A percentile compares a stretch with the other conserved stretches of the same genome.
Conservation (phyloP, 139 green algal species). For the Chlorella sp. region DNA sequence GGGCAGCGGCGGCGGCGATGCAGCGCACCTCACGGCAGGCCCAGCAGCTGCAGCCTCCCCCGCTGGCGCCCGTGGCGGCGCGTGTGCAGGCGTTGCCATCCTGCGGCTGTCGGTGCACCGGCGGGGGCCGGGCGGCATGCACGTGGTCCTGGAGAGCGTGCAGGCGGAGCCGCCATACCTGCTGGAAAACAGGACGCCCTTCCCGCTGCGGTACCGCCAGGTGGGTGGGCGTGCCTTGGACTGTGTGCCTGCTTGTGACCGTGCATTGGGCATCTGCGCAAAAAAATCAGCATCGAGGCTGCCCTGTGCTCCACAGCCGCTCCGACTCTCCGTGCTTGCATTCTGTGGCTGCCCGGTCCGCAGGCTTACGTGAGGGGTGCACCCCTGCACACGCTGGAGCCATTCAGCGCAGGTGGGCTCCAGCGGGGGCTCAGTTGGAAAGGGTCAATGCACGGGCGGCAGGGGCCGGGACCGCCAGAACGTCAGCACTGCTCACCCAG, state of each 20-base stretch:
- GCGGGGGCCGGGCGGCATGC: conserved; percentile 53
- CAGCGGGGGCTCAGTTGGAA: no score
- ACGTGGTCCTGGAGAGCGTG: conserved; percentile 60
- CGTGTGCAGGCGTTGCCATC: conserved; percentile 29
- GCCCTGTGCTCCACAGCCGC: no score
- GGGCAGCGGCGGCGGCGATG: not conserved
- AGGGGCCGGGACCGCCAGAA: no score
- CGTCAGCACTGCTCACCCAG: no score
- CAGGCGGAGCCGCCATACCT: conserved; percentile 59
- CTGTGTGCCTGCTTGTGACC: not conserved
- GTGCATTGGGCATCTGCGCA: not conserved
- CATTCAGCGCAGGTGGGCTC: conserved; percentile 43
- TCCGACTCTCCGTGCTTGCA: no score
- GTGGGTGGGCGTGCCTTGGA: not conserved
- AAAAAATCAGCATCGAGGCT: no score
- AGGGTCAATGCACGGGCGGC: no score
- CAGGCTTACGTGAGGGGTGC: conserved; percentile 3
- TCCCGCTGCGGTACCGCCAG: conserved; percentile 67
- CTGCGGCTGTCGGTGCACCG: conserved; percentile 52
- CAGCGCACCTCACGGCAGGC: conserved; percentile 8
- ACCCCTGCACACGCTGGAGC: conserved; percentile 59
- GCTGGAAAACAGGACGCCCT: conserved; percentile 65
- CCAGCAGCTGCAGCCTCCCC: not conserved
- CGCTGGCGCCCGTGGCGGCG: not conserved
- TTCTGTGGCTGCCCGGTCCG: not conserved